Base-by-base conservation (phyloP, 2,329 filamentous ascomycete genomes). In the Fusarium illudens region DNA sequence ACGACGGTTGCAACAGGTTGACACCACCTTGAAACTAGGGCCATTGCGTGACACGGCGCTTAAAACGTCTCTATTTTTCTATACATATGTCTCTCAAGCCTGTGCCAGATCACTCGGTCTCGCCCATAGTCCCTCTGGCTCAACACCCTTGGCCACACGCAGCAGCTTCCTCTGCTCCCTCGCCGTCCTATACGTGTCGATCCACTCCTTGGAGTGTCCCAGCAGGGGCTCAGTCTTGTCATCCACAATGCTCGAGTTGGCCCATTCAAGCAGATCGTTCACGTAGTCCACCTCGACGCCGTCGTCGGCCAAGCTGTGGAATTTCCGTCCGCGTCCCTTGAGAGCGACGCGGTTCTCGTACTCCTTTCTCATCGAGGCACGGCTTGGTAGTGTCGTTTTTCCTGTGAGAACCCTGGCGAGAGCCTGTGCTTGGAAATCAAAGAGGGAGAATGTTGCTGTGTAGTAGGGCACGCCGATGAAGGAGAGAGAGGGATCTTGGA, bases 401-500 rank as follows among this genome's bases (percentile, higher is more conserved):
- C 86, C 87, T 0, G 85, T 79, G 4, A 89, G 81, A 0, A 89
- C 84, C 3, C 86, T 83, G 0, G 89, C 85, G 0, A 90, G 79
- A 0, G 83, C 84, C 65, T 89, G 86, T 0, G 88, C 89, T 73
- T 92, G 90, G 68, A 90, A 91, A 62, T 92, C 90, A 63, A 91
- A 92, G 0, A 92, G 79, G 0, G 87, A 88, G 71, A 92, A 92
- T 0, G 90, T 92, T 0, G 89, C 88, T 0, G 87, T 87, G 71
- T 90, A 86, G 71, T 88, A 91, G 0, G 88, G 89, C 0, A 89
- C 85, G 0, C 90, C 90, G 17, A 92, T 79, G 65, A 92, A 92
- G 0, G 82, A 79, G 1, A 92, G 79, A 0, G 87, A 86, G 0
- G 89, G 88, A 62, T 92, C 89, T 0, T 84, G 83, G 42, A 91